Percentiles rank a stretch among this genome's conserved stretches.
phyloP scores from a whole-genome alignment of 2,329 filamentous ascomycete species.

The Colletotrichum abscissum region DNA sequence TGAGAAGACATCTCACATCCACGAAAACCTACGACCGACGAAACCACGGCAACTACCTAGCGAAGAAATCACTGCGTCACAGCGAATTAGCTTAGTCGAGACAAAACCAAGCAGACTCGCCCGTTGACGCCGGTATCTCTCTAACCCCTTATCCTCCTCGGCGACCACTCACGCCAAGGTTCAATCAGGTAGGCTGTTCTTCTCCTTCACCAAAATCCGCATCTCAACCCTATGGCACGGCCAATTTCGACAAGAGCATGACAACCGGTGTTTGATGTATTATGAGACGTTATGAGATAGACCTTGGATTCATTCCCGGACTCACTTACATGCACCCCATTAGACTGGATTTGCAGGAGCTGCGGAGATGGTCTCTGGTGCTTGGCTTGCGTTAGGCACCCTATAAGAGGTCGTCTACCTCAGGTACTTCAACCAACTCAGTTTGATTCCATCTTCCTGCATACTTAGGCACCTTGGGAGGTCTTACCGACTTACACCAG shows the following conservation, averaged over 20 bases:
- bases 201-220: neutral
- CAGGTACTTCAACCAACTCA: neutral
- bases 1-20: neutral
- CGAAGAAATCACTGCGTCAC: neutral
- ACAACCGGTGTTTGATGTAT: neutral
- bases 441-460: neutral
- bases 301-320: neutral
- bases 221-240: neutral
- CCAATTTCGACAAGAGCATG: neutral
- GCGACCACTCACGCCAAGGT: constrained; percentile 8
- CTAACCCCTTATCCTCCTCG: constrained; percentile 12
- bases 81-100: neutral
- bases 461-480: neutral
- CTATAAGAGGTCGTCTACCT: neutral
- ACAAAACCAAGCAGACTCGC: neutral
- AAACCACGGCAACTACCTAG: neutral
- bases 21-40: neutral
- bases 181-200: constrained; percentile 1
- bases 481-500: neutral
- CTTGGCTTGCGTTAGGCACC: neutral
- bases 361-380: neutral
- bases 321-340: neutral
- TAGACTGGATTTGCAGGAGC: neutral
- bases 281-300: neutral
- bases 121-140: neutral